Evolutionary conservation across 192 early-diverging fungal species (phyloP), one percentile per base, ranked within the genome.

Genomic region (Chytriomyces sp.): DNA sequence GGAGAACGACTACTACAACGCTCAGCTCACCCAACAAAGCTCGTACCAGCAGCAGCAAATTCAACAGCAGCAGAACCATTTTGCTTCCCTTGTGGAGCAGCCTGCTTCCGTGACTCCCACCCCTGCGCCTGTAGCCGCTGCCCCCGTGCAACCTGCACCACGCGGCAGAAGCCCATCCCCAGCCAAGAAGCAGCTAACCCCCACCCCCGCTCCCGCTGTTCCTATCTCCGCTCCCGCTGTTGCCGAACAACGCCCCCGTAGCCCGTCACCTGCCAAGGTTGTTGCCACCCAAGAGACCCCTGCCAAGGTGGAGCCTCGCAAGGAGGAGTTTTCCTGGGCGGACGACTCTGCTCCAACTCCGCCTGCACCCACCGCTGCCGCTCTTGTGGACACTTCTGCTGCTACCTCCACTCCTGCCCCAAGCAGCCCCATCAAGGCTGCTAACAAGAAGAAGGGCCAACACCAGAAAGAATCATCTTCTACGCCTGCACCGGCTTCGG

Each of bases 181-280:
- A 59, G 44, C 44, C 44, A 61, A 49, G 59, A 41, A 38, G 34
- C 30, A 71, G n/a, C 52, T 72, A 40, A 52, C 76, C n/a, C 39
- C 60, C 37, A 31, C 64, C 37, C 61, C 75, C 40, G 69, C 70
- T 34, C 59, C 73, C 40, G 37, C 72, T 39, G 53, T 78, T 39
- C 44, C 69, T 62, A 64, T 73, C 73, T 6, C 69, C 58, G n/a
- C 65, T 53, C 52, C 78, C 28, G 72, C 62, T 4, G 59, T 79
- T 32, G 53, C 61, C 5, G 61, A 60, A n/a, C 32, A 32, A 5
- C 55, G 60, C 31, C 64, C 52, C 37, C 59, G 44, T 6, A 64
- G 32, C 12, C 60, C 72, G 8, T 44, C 49, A 14, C 72, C 56
- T 49, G 19, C 68, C 28, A 58, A n/a, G 25, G 39, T 38, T 36